A percentile compares a stretch with the other conserved stretches of the same genome.
phyloP scores from a whole-genome alignment of 768 basidiomycete genomes.

The Russula griseocarnosa region DNA sequence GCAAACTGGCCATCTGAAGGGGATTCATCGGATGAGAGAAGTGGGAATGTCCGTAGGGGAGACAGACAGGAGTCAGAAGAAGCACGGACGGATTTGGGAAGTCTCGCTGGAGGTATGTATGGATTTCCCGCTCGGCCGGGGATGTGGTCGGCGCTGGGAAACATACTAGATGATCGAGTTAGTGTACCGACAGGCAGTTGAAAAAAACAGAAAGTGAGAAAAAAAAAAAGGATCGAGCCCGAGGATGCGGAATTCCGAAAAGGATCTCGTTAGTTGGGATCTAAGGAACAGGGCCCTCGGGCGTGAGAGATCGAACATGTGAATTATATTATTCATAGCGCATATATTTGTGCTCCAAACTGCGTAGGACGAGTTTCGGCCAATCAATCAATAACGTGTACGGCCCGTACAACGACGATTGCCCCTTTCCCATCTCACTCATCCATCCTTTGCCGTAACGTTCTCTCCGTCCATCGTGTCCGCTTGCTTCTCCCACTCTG shows the following conservation, averaged over 20 bases:
- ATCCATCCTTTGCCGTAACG: not conserved
- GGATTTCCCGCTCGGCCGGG: slow-evolving; percentile 2
- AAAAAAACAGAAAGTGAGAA: not conserved
- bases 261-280: slow-evolving; percentile 14
- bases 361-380: not conserved
- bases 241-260: slow-evolving; percentile 14
- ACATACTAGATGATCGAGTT: not conserved
- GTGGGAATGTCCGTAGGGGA: slow-evolving; percentile 6
- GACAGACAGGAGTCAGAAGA: slow-evolving; percentile 31
- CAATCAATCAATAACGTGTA: not conserved
- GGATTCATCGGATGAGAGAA: slow-evolving; percentile 10
- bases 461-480: slow-evolving; percentile 1
- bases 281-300: slow-evolving; percentile 21
- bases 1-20: slow-evolving; percentile 7
- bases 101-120: slow-evolving; percentile 12
- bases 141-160: not conserved
- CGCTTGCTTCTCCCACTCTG: not conserved
- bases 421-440: slow-evolving; percentile 23
- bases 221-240: not conserved
- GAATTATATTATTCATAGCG: slow-evolving; percentile 1
- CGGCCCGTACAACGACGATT: slow-evolving; percentile 12
- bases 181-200: not conserved
- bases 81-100: slow-evolving; percentile 6
- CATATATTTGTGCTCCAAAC: not conserved
- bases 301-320: slow-evolving; percentile 9